These are phyloP conservation scores for Penicillium hordei DNA, from an alignment of 2,329 filamentous ascomycete genomes.

Conservation along the genomic window DNA sequence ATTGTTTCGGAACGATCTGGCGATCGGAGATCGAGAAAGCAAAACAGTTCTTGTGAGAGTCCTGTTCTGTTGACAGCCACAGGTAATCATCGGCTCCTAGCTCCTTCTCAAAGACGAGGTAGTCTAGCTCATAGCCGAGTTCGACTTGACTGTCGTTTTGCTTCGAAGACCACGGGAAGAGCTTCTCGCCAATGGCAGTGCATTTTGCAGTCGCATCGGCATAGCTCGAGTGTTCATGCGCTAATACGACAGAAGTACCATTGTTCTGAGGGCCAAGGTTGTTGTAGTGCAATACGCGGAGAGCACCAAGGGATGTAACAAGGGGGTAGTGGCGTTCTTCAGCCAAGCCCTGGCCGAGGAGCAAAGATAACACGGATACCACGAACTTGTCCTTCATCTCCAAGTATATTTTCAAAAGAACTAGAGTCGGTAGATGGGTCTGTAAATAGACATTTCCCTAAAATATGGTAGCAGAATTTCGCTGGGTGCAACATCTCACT, in stretches of 20 bases:
- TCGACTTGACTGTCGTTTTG: slow-evolving; percentile 13
- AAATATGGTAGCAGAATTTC: neutral
- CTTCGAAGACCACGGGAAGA: slow-evolving; percentile 16
- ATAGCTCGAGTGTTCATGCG: slow-evolving; percentile 14
- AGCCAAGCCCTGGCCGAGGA: neutral
- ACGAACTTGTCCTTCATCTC: neutral
- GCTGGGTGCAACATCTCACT: neutral
- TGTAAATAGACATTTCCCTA: neutral
- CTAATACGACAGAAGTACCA: slow-evolving; percentile 25
- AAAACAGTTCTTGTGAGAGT: slow-evolving; percentile 7
- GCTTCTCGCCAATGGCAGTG: slow-evolving; percentile 24
- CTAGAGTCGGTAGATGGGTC: neutral
- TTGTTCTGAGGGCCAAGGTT: slow-evolving; percentile 27
- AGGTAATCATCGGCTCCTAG: slow-evolving; percentile 13
- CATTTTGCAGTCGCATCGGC: slow-evolving; percentile 18
- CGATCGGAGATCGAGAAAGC: slow-evolving; percentile 21
- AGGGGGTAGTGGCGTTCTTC: neutral
- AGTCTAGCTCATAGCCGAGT: slow-evolving; percentile 17
- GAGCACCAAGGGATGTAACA: slow-evolving; percentile 18
- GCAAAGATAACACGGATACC: neutral
- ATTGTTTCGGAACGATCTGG: slow-evolving; percentile 9
- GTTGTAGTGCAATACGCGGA: slow-evolving; percentile 29
- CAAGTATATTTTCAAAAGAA: neutral
- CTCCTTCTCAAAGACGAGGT: slow-evolving; percentile 20
- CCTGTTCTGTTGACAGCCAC: slow-evolving; percentile 16